Evolutionary conservation across 306 rosid species (phyloP).

Genomic region (Oxytropis ochrocephala): DNA sequence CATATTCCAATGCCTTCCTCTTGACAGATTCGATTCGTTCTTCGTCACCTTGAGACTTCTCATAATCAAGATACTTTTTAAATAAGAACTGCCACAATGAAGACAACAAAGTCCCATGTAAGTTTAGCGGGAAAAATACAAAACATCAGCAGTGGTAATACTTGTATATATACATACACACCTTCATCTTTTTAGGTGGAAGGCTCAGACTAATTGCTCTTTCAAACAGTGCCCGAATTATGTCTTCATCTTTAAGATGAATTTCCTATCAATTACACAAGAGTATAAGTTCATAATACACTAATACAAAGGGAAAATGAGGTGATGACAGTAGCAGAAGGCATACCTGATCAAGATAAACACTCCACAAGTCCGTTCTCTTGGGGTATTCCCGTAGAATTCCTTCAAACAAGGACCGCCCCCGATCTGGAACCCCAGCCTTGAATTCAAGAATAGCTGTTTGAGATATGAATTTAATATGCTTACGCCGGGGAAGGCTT

Average conservation of each 20-base stretch:
- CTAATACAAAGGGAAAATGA: background rate
- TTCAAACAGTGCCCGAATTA: constrained; percentile 81
- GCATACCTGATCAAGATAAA: constrained; percentile 92
- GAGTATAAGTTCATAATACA: constrained; percentile 1
- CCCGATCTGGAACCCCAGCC: constrained; percentile 76
- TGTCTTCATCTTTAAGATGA: constrained; percentile 61
- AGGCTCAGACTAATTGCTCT: constrained; percentile 85
- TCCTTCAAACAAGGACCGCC: constrained; percentile 85
- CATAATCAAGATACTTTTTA: constrained; percentile 74
- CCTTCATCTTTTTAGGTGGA: constrained; percentile 86
- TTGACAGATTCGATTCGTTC: constrained; percentile 72
- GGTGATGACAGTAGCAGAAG: background rate
- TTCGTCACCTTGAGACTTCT: constrained; percentile 69
- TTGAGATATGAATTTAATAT: constrained; percentile 72
- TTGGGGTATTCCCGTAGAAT: constrained; percentile 72
- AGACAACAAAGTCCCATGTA: background rate
- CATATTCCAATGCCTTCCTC: constrained; percentile 76
- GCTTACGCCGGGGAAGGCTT: constrained; percentile 74
- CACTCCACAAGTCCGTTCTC: constrained; percentile 85
- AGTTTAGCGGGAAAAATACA: background rate
- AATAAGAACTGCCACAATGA: constrained; percentile 65
- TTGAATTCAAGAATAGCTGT: constrained; percentile 86
- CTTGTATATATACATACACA: constrained; percentile 15
- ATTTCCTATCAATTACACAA: constrained; percentile 55
- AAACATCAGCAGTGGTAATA: background rate